Conservation (phyloP, 2,329 filamentous ascomycete species). For the Fusarium nanum region DNA sequence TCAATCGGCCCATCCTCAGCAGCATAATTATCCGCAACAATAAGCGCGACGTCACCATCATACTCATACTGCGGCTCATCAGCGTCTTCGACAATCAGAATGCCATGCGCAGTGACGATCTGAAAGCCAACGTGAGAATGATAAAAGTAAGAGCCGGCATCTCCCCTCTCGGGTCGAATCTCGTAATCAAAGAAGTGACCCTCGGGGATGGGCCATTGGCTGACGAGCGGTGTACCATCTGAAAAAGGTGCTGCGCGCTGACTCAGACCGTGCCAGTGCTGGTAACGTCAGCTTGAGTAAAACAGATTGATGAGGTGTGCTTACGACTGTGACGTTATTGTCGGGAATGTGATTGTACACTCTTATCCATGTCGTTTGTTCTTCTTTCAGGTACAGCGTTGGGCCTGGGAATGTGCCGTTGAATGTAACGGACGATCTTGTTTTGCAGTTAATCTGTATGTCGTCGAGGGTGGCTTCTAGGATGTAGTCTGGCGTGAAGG, state of each 20-base stretch:
- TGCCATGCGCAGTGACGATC: slow-evolving; percentile 66
- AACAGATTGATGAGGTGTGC: fast-evolving
- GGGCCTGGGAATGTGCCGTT: slow-evolving; percentile 28
- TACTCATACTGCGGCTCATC: slow-evolving; percentile 68
- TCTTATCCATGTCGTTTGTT: slow-evolving; percentile 31
- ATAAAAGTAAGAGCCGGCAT: slow-evolving; percentile 75
- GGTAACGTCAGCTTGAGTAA: not conserved
- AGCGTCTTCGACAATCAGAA: slow-evolving; percentile 61
- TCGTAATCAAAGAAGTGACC: slow-evolving; percentile 76
- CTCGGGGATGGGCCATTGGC: slow-evolving; percentile 74
- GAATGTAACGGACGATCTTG: slow-evolving; percentile 6
- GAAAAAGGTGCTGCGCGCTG: slow-evolving; percentile 71
- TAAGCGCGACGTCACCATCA: slow-evolving; percentile 67
- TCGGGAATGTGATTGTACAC: slow-evolving; percentile 25
- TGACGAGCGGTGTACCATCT: slow-evolving; percentile 69
- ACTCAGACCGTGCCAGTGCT: slow-evolving; percentile 77
- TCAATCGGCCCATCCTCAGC: slow-evolving; percentile 65
- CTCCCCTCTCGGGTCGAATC: slow-evolving; percentile 61
- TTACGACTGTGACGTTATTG: slow-evolving; percentile 33
- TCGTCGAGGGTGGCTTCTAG: slow-evolving; percentile 20
- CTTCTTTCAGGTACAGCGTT: slow-evolving; percentile 15
- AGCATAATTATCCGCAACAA: slow-evolving; percentile 67
- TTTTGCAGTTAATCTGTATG: slow-evolving; percentile 24
- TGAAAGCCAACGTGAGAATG: slow-evolving; percentile 75
- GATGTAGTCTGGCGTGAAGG: slow-evolving; percentile 26